Base-by-base conservation (phyloP, 1,139 yeast species). In the Taiozyma sp. region DNA sequence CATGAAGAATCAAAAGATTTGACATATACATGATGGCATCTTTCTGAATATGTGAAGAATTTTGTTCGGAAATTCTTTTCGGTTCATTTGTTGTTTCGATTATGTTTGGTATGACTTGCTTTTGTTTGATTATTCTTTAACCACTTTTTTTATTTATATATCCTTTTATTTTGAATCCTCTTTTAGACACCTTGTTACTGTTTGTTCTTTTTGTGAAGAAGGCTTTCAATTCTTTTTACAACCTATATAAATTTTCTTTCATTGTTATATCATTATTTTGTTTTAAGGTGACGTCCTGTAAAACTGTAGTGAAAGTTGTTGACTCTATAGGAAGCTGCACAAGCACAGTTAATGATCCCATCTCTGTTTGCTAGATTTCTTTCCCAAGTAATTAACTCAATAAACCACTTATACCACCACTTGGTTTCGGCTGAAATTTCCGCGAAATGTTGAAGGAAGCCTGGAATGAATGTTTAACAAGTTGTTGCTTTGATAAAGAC, bases 181-280 rank as follows among this genome's bases (percentile, higher is more conserved):
- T 38, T 38, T 38, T 38, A 22, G 41, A 22, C 24, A 38, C 14
- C 12, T 38, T 38, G 41, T 19, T 22, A 19, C 24, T 38, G 41
- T 38, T 38, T 38, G 41, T 9, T 38, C 41, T 38, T 38, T 38
- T 38, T 38, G 23, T 19, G 41, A 38, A 38, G 41, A 38, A 22
- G 24, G 24, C 41, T 22, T 38, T 38, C 41, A 38, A 38, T 38
- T 38, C 41, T 38, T 38, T 38, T 38, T 38, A 19, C 14, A 38
- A 38, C 23, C 24, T 38, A 38, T 38, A 38, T 38, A 38, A 38
- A 38, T 38, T 44, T 32, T 41, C 27, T 38, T 16, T 32, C 24
- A 41, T 46, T 49, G 44, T 49, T 51, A 38, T 38, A 19, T 38
- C 41, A 38, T 38, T 38, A 38, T 49, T 45, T 49, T 51, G 47